Conservation (phyloP, 768 basidiomycete genomes). For the Russula griseocarnosa region DNA sequence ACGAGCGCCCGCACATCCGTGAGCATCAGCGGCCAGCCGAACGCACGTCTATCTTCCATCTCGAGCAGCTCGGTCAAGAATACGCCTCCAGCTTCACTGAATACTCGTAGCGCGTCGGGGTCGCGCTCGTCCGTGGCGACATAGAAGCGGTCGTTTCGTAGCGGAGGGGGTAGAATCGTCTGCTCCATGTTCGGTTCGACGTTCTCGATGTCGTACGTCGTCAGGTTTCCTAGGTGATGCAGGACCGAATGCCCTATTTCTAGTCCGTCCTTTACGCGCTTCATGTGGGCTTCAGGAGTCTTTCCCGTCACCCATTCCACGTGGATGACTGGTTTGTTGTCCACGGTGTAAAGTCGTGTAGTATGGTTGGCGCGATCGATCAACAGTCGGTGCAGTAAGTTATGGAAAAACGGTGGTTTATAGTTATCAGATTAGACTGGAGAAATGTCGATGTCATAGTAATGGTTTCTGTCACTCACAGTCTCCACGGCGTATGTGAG, state of each 20-base stretch:
- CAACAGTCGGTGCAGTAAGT: background rate
- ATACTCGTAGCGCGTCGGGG: constrained; percentile 33
- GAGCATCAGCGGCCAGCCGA: constrained; percentile 45
- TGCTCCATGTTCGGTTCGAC: constrained; percentile 13
- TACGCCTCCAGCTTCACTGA: constrained; percentile 39
- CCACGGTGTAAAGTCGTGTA: too few relatives aligned
- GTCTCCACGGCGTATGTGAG: constrained; percentile 45
- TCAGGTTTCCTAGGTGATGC: constrained; percentile 6
- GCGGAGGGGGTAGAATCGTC: constrained; percentile 2
- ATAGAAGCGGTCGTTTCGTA: constrained; percentile 30
- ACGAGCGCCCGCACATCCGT: constrained; percentile 43
- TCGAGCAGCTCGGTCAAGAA: constrained; percentile 43
- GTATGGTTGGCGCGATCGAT: too few relatives aligned
- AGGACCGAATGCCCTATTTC: constrained; percentile 34
- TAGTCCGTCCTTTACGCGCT: constrained; percentile 34
- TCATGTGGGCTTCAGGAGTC: constrained; percentile 37
- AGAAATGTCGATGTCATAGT: background rate
- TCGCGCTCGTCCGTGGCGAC: constrained; percentile 44
- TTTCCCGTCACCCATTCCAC: constrained; percentile 37
- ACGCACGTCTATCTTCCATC: constrained; percentile 37
- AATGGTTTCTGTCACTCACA: constrained; percentile 32
- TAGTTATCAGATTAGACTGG: background rate
- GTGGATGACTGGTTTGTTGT: constrained; percentile 31
- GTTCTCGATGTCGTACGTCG: constrained; percentile 18
- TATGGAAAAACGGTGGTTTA: background rate